phyloP scores from a whole-genome alignment of 768 basidiomycete species.

The Serendipita indica region DNA sequence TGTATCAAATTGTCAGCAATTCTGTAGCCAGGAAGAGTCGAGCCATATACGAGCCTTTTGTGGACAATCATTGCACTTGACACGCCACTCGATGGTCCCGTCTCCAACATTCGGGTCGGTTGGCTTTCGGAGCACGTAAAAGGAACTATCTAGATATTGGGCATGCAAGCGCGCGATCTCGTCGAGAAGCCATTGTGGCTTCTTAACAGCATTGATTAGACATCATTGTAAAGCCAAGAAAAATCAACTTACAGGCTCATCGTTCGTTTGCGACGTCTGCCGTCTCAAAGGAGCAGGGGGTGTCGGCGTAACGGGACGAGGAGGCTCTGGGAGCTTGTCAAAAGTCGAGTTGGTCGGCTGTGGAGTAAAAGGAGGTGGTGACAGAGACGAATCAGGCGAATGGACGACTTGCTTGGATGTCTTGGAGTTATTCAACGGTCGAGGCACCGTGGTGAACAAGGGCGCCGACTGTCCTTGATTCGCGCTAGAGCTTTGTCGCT shows the following conservation, averaged over 20 bases:
- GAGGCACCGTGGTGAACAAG: not conserved
- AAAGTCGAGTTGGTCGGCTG: constrained; percentile 36
- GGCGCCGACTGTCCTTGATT: not conserved
- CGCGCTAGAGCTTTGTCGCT: not conserved
- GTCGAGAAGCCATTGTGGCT: constrained; percentile 54
- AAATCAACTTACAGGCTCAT: too few species aligned
- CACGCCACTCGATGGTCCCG: constrained; percentile 64
- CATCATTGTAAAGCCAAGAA: too few species aligned
- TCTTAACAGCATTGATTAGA: constrained; percentile 22
- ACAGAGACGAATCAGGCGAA: constrained; percentile 23
- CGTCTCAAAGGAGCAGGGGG: constrained; percentile 6
- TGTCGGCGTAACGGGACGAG: not conserved
- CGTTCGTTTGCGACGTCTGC: not conserved
- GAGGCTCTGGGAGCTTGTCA: not conserved
- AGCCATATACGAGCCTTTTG: constrained; percentile 52
- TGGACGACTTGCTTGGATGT: not conserved
- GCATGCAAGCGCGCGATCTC: constrained; percentile 55
- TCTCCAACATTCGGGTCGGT: constrained; percentile 38
- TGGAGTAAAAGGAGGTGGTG: constrained; percentile 20
- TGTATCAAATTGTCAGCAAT: constrained; percentile 21
- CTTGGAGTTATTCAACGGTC: constrained; percentile 1
- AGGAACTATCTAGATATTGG: constrained; percentile 67
- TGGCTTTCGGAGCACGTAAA: constrained; percentile 51
- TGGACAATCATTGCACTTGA: constrained; percentile 85
- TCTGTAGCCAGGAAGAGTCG: not conserved